Conservation (phyloP, 441 rosid species). For the Syzygium syzygioides region DNA sequence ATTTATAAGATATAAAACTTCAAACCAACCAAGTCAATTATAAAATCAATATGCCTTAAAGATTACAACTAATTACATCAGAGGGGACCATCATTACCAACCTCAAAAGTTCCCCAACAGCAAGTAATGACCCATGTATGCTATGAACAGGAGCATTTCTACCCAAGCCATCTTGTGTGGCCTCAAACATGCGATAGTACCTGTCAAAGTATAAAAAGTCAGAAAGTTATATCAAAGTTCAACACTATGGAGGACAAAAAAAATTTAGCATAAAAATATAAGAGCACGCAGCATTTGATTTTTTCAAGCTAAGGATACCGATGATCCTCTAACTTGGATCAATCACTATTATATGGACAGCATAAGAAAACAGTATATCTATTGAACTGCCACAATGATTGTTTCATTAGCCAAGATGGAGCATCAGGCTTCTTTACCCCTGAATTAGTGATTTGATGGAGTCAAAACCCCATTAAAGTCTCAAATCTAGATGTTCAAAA, state of each 20-base stretch:
- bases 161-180: constrained; percentile 98
- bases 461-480: not conserved
- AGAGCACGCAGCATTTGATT: not conserved
- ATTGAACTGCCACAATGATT: not conserved
- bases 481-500: not conserved
- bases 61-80: not conserved
- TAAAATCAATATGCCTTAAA: not conserved
- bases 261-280: not conserved
- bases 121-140: constrained; percentile 98
- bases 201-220: constrained; percentile 28
- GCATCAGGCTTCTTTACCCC: not conserved
- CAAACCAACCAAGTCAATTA: not conserved
- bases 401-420: not conserved
- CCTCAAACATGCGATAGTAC: constrained; percentile 99
- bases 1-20: not conserved
- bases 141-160: constrained; percentile 97
- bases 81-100: constrained; percentile 17
- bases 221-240: not conserved
- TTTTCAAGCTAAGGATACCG: not conserved
- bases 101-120: constrained; percentile 99
- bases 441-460: not conserved
- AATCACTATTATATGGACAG: not conserved
- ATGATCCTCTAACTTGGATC: not conserved
- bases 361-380: not conserved
- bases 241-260: not conserved